Evolutionary conservation across 768 basidiomycete species (phyloP), one percentile per base, ranked within the genome.

Genomic region (Collybia mongolica): DNA sequence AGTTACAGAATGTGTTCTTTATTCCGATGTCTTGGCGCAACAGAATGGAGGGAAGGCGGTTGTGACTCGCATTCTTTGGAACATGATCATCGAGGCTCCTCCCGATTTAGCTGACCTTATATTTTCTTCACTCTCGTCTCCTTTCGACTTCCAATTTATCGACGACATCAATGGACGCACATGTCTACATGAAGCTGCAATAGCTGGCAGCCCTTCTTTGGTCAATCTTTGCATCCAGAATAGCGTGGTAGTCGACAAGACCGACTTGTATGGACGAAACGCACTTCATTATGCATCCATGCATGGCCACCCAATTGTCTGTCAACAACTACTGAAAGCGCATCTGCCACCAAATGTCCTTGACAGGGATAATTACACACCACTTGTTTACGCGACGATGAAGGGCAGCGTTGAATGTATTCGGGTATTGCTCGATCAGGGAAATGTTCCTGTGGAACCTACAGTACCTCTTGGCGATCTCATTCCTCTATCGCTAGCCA

Each of bases 101-200:
- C 66, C 74, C 2, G 79, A 81, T n/a, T 72, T 90, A 38, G 86
- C 80, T 17, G 85, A 92, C 60, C 70, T 92, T 44, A 88, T 93
- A 40, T 71, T 94, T 23, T 71, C 83, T 26, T 82, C 86, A 14
- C 69, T 88, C 17, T 73, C 75, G 20, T 72, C 70, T 12, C 83
- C 86, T 0, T 92, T 98, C 64, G 91, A 98, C 67, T 98, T 93
- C 64, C 75, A 78, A 41, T 98, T 93, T 63, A 78, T 98, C 41
- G 97, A 98, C 64, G 94, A 98, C 58, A 99, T 99, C 73, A 98
- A 98, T 64, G 91, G 89, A 37, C 83, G 97, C 29, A 95, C 90
- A 2, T 93, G 91, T 56, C 79, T 98, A 18, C 97, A 98, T 61
- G 92, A 94, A 64, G 92, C 95, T 2, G 88, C 94, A 14, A 92